A percentile compares a stretch with the other conserved stretches of the same genome.
phyloP scores from a whole-genome alignment of 306 rosid species.

The Trifolium subterraneum region DNA sequence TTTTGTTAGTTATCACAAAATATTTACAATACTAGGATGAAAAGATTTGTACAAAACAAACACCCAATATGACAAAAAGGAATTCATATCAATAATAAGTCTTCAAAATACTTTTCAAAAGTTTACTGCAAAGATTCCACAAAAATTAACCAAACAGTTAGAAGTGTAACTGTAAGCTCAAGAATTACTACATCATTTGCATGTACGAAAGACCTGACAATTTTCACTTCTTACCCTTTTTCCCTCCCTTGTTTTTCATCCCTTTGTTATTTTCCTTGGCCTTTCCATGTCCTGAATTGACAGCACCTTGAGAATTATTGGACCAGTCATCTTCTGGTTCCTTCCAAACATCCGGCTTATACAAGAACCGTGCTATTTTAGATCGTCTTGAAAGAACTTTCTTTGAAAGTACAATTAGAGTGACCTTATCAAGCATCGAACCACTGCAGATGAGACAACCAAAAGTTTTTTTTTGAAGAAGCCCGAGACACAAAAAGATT shows the following conservation, averaged over 20 bases:
- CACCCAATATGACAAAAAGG: no score
- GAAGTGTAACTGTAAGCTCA: neutral
- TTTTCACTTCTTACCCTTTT: slow-evolving; percentile 37
- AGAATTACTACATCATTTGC: neutral
- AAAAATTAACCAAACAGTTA: slow-evolving; percentile 1
- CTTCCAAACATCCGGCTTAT: slow-evolving; percentile 29
- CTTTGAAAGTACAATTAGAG: slow-evolving; percentile 14
- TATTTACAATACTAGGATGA: no score
- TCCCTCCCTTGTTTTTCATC: slow-evolving; percentile 29
- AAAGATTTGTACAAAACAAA: no score
- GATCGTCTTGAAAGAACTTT: slow-evolving; percentile 26
- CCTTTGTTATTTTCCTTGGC: slow-evolving; percentile 11
- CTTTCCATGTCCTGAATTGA: slow-evolving; percentile 29
- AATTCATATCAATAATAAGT: neutral
- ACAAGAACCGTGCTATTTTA: neutral
- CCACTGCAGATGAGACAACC: slow-evolving; percentile 19
- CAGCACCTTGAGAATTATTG: slow-evolving; percentile 25
- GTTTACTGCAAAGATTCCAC: slow-evolving; percentile 20
- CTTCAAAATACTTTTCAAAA: neutral
- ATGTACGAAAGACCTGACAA: slow-evolving; percentile 6
- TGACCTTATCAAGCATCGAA: neutral
- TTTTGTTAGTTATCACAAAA: no score
- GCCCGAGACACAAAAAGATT: no score
- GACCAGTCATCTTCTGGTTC: slow-evolving; percentile 14
- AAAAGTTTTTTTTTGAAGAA: no score